Conservation (phyloP, 2,329 filamentous ascomycete species). For the Sporothrix sp. region DNA sequence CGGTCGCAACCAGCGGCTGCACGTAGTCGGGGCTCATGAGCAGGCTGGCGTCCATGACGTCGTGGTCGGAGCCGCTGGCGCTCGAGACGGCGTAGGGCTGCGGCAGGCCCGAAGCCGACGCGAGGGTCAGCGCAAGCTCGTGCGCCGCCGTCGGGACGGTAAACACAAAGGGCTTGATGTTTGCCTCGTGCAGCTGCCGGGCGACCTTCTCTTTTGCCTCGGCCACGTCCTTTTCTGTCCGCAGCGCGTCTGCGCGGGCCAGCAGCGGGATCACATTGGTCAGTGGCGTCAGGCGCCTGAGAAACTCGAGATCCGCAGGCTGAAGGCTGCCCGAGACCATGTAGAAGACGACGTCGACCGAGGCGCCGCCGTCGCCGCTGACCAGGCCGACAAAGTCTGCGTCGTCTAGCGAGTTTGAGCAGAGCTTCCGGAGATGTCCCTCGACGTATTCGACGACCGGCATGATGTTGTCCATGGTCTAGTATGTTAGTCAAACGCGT, state of each 20-base stretch:
- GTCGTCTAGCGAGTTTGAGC: conserved; percentile 56
- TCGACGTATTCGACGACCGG: conserved; percentile 63
- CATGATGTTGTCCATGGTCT: conserved; percentile 46
- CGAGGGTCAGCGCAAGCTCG: conserved; percentile 8
- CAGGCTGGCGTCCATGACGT: conserved; percentile 84
- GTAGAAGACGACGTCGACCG: conserved; percentile 81
- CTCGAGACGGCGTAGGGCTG: conserved; percentile 71
- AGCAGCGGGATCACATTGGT: conserved; percentile 83
- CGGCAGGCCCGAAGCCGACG: not conserved
- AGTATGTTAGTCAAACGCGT: conserved; percentile 14
- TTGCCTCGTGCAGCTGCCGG: conserved; percentile 44
- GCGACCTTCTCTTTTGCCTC: conserved; percentile 51
- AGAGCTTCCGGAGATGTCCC: conserved; percentile 53
- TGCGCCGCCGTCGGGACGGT: conserved; percentile 27
- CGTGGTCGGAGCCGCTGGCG: conserved; percentile 57
- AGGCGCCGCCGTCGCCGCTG: conserved; percentile 69
- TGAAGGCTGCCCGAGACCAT: conserved; percentile 57
- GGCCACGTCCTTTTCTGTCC: conserved; percentile 42
- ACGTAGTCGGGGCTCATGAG: conserved; percentile 90
- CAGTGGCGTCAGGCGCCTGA: conserved; percentile 57
- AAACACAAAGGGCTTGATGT: conserved; percentile 60
- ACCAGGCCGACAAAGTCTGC: conserved; percentile 67
- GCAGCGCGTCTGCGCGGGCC: conserved; percentile 61
- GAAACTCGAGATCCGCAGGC: conserved; percentile 58
- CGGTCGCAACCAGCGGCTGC: conserved; percentile 67